Conservation (phyloP, 108 stramenopile species). For the Fragilariopsis cylindrus region DNA sequence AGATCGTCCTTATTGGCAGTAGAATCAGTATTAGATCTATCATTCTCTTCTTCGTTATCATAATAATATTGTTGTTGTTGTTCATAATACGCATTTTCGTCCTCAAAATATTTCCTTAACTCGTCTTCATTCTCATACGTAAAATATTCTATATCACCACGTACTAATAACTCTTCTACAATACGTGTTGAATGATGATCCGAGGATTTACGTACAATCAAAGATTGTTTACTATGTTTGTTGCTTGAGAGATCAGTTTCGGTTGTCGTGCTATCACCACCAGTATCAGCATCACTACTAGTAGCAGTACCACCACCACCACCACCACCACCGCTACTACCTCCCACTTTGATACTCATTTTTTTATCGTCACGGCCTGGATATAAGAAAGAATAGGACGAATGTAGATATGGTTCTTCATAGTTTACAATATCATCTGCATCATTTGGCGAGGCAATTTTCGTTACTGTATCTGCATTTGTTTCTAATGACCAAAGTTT, state of each 20-base stretch:
- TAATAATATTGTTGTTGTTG: no score
- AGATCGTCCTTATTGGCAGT: no score
- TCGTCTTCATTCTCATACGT: no score
- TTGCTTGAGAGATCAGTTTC: not conserved
- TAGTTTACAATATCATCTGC: not conserved
- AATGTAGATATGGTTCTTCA: not conserved
- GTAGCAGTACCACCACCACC: not conserved
- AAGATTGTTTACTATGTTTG: not conserved
- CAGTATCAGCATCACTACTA: not conserved
- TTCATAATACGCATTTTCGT: no score
- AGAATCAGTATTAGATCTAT: no score
- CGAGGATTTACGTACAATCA: not conserved
- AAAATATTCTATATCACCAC: not conserved
- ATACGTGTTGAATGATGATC: not conserved
- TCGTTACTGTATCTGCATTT: not conserved
- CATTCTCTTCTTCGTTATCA: no score
- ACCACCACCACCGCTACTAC: not conserved
- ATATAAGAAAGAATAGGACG: not conserved
- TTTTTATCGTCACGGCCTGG: not conserved
- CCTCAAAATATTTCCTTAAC: no score
- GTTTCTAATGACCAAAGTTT: not conserved
- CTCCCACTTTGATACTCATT: not conserved
- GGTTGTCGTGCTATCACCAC: not conserved
- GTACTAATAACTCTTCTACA: conserved; percentile 1
- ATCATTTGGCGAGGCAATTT: no score